These are phyloP conservation scores for Talaromyces marneffei DNA, from an alignment of 2,329 filamentous ascomycete species.

Conservation along the genomic window DNA sequence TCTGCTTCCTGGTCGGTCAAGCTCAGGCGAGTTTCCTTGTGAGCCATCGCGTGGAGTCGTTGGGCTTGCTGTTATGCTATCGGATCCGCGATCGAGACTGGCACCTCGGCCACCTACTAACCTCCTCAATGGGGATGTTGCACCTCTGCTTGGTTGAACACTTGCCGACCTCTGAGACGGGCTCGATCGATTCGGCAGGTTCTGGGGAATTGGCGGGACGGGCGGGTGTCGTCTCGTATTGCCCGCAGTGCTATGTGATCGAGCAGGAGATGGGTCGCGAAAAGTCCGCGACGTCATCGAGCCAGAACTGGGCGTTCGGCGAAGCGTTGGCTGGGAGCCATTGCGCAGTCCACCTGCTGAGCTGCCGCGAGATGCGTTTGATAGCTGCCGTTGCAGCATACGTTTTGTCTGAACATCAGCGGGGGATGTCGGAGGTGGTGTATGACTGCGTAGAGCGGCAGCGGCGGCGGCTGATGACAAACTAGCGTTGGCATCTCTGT, in stretches of 20 bases:
- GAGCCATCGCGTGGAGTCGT: slow-evolving; percentile 18
- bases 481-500: slow-evolving; percentile 56
- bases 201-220: slow-evolving; percentile 65
- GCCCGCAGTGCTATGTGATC: slow-evolving; percentile 40
- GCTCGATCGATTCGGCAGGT: slow-evolving; percentile 31
- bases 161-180: slow-evolving; percentile 44
- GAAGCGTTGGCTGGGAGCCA: slow-evolving; percentile 44
- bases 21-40: slow-evolving; percentile 28
- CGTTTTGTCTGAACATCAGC: slow-evolving; percentile 83
- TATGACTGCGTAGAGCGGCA: slow-evolving; percentile 71
- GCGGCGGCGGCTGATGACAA: slow-evolving; percentile 83
- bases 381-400: slow-evolving; percentile 66
- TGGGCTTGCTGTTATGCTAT: slow-evolving; percentile 16
- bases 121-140: slow-evolving; percentile 36
- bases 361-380: slow-evolving; percentile 61
- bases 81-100: slow-evolving; percentile 34
- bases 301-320: slow-evolving; percentile 62
- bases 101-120: slow-evolving; percentile 32
- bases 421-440: slow-evolving; percentile 71
- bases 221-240: slow-evolving; percentile 55
- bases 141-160: slow-evolving; percentile 46
- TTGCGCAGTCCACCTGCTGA: slow-evolving; percentile 38
- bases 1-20: slow-evolving; percentile 36
- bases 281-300: slow-evolving; percentile 91
- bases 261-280: slow-evolving; percentile 63